Conservation (phyloP, 495 filamentous ascomycete genomes). For the Jackrogersella multiformis region DNA sequence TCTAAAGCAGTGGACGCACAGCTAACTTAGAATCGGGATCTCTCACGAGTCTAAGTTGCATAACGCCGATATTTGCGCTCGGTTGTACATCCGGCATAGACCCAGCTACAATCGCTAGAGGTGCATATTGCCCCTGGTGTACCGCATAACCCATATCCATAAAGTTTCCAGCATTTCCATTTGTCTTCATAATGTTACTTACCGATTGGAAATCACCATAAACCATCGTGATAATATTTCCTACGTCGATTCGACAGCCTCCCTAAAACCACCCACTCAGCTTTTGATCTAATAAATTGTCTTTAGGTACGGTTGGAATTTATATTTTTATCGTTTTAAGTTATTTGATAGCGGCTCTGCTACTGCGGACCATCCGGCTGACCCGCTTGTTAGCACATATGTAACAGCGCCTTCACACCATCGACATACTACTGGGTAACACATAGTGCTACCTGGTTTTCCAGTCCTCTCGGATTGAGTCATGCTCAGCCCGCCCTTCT, state of each 20-base stretch:
- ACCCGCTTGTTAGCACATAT: slow-evolving; percentile 55
- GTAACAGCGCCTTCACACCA: slow-evolving; percentile 54
- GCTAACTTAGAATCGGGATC: slow-evolving; percentile 56
- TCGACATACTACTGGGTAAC: slow-evolving; percentile 52
- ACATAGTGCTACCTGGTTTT: slow-evolving; percentile 44
- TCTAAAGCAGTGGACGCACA: not conserved
- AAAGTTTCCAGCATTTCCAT: slow-evolving; percentile 49
- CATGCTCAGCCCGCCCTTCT: slow-evolving; percentile 29
- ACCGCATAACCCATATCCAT: slow-evolving; percentile 60
- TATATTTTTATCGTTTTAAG: too few species aligned
- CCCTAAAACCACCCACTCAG: not conserved
- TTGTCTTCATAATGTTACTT: slow-evolving; percentile 57
- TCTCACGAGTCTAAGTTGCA: slow-evolving; percentile 60
- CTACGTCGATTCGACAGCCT: slow-evolving; percentile 2
- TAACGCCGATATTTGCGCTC: slow-evolving; percentile 46
- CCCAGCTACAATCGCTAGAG: slow-evolving; percentile 58
- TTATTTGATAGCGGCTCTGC: not conserved
- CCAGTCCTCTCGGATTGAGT: slow-evolving; percentile 44
- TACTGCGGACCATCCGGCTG: not conserved
- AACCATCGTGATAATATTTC: slow-evolving; percentile 50
- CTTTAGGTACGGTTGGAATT: too few species aligned
- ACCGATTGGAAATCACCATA: slow-evolving; percentile 61
- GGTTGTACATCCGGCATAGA: slow-evolving; percentile 59
- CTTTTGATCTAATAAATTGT: too few species aligned
- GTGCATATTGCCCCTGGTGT: slow-evolving; percentile 54